These are phyloP conservation scores for Cytospora schulzeri DNA, from an alignment of 2,329 filamentous ascomycete species.

Conservation along the genomic window DNA sequence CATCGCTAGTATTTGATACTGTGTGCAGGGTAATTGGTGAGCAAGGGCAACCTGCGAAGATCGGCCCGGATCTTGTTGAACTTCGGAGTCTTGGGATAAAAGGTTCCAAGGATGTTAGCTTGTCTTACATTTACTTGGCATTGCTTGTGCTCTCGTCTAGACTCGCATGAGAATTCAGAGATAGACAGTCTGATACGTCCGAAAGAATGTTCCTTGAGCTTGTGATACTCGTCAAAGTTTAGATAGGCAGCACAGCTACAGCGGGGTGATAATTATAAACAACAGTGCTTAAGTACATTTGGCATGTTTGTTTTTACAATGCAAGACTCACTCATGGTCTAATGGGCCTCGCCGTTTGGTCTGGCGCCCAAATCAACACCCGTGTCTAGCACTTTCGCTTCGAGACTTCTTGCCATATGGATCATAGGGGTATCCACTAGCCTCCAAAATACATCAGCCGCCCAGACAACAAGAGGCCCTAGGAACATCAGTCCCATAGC, in stretches of 20 bases:
- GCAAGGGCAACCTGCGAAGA: conserved; percentile 8
- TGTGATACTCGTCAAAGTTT: not conserved
- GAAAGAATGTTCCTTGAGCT: not conserved
- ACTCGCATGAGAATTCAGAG: no score
- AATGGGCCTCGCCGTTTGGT: conserved; percentile 16
- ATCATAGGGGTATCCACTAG: conserved; percentile 51
- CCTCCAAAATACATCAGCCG: conserved; percentile 62
- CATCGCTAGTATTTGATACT: not conserved
- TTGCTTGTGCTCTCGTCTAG: no score
- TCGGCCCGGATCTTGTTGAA: conserved; percentile 13
- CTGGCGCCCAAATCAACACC: conserved; percentile 25
- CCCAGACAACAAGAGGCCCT: conserved; percentile 49
- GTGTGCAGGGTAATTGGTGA: not conserved
- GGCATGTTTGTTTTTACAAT: not conserved
- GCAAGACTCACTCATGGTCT: not conserved
- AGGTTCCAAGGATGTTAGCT: conserved; percentile 6
- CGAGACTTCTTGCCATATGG: conserved; percentile 34
- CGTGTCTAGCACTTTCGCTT: conserved; percentile 28
- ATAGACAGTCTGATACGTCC: no score
- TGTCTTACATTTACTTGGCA: conserved; percentile 11
- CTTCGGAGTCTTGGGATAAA: conserved; percentile 1
- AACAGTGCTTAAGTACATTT: not conserved
- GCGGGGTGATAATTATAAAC: not conserved
- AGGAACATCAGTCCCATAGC: conserved; percentile 41
- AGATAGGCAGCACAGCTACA: not conserved